These are phyloP conservation scores for Kokia cookei DNA, from an alignment of 441 rosid species.

Conservation along the genomic window DNA sequence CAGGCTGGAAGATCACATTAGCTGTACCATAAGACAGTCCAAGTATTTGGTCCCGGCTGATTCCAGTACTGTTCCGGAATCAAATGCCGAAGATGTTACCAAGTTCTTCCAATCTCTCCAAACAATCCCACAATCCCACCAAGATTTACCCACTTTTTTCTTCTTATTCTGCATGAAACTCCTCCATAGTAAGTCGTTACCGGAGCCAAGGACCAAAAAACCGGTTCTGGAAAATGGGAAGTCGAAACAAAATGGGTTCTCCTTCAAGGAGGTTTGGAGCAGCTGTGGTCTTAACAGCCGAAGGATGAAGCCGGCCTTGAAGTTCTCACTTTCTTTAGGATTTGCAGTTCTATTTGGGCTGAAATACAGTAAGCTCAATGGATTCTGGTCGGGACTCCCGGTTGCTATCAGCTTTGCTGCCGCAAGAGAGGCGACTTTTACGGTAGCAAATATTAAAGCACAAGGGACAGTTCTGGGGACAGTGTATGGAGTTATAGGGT, in stretches of 20 bases:
- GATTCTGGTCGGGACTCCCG: conserved; percentile 75
- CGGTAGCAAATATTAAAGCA: conserved; percentile 68
- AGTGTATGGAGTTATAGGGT: conserved; percentile 76
- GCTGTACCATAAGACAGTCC: conserved; percentile 29
- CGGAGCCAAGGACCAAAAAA: conserved; percentile 13
- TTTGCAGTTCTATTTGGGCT: conserved; percentile 60
- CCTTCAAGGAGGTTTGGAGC: conserved; percentile 15
- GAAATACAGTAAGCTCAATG: conserved; percentile 57
- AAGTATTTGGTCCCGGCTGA: conserved; percentile 19
- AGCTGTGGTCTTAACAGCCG: conserved; percentile 17
- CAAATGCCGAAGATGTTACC: conserved; percentile 24
- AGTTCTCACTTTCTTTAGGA: conserved; percentile 65
- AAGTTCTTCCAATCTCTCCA: conserved; percentile 41
- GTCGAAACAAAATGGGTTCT: conserved; percentile 9
- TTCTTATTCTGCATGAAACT: conserved; percentile 72
- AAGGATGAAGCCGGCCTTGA: conserved; percentile 51
- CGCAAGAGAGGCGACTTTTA: conserved; percentile 68
- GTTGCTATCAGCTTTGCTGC: conserved; percentile 64
- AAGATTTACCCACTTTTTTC: conserved; percentile 59
- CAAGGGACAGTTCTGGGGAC: conserved; percentile 93
- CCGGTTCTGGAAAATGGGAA: conserved; percentile 6
- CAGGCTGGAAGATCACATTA: conserved; percentile 40
- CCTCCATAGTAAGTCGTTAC: conserved; percentile 33
- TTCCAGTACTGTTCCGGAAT: conserved; percentile 50
- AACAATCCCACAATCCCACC: conserved; percentile 32